These are phyloP conservation scores for Pseudocercospora pini-densiflorae DNA, from an alignment of 2,329 filamentous ascomycete genomes.

Conservation along the genomic window DNA sequence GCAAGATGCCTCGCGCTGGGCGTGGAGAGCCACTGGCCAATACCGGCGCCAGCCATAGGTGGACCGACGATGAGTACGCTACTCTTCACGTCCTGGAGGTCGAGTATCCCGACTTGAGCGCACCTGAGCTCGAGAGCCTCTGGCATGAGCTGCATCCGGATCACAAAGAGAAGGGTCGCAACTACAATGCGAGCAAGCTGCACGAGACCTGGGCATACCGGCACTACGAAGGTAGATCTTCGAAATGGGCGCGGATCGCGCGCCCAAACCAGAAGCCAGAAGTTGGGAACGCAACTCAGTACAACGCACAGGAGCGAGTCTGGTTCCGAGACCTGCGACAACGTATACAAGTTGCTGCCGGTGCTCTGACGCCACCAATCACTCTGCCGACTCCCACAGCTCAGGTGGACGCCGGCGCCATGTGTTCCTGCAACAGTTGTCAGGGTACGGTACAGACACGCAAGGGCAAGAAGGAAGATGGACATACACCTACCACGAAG, in stretches of 20 bases:
- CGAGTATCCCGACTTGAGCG: neutral
- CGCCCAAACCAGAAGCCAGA: neutral
- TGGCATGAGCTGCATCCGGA: neutral
- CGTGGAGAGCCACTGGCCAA: neutral
- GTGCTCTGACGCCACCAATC: neutral
- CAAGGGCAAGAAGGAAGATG: too few relatives aligned
- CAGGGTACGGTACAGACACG: neutral
- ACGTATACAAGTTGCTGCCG: neutral
- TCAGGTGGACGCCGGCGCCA: neutral
- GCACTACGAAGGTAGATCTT: neutral
- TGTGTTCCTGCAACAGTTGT: neutral
- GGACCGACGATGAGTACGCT: neutral
- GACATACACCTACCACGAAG: neutral
- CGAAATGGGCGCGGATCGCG: neutral
- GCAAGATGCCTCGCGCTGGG: neutral
- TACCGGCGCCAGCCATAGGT: neutral
- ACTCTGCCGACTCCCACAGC: neutral
- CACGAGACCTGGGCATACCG: neutral
- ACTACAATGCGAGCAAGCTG: neutral
- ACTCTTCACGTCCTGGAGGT: neutral
- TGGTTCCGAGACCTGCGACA: neutral
- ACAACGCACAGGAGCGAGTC: neutral
- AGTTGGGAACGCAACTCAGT: neutral
- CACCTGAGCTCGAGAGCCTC: neutral
- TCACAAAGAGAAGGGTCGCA: neutral